phyloP scores from a whole-genome alignment of 345 rosid genomes.

The Eutrema heterophyllum region DNA sequence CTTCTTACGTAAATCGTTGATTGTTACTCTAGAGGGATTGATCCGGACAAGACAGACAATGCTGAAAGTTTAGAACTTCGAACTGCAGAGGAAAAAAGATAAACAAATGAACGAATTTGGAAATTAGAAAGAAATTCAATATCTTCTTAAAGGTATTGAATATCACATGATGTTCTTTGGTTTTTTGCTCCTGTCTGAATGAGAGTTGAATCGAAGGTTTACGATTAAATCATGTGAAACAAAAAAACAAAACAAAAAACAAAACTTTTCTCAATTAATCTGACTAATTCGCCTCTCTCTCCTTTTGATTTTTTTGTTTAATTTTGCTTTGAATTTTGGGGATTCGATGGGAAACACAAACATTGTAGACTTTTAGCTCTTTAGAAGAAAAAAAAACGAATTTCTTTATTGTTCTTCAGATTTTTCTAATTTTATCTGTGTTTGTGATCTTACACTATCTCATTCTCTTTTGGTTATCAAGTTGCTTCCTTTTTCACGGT shows the following conservation, averaged over 20 bases:
- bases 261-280: background rate
- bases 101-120: background rate
- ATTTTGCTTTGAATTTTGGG: background rate
- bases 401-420: constrained; percentile 19
- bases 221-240: background rate
- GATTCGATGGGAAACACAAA: constrained; percentile 3
- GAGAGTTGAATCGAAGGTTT: background rate
- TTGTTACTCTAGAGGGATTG: background rate
- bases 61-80: background rate
- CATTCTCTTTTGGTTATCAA: background rate
- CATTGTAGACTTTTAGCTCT: constrained; percentile 11
- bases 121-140: background rate
- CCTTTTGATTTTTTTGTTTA: background rate
- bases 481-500: constrained; percentile 20
- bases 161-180: background rate
- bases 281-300: background rate
- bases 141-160: background rate
- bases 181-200: background rate
- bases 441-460: constrained; percentile 13
- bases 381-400: background rate
- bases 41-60: background rate
- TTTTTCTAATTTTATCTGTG: background rate
- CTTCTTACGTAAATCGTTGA: background rate
- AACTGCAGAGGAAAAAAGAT: background rate
- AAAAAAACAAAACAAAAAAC: background rate